phyloP scores from a whole-genome alignment of 495 filamentous ascomycete genomes.

The Neurospora sp. region DNA sequence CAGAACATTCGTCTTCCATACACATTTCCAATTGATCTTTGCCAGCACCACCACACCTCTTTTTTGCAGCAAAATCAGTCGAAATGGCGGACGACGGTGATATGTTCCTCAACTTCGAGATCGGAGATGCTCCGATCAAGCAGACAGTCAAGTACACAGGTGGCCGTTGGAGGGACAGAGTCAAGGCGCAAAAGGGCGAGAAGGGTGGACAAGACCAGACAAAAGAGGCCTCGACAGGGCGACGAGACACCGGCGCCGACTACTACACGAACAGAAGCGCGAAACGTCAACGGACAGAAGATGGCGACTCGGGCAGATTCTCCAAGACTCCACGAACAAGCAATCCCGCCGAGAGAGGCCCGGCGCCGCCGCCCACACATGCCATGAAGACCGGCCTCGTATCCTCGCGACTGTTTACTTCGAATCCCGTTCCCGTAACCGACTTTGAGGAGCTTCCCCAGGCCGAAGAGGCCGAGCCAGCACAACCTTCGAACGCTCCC shows the following conservation, averaged over 20 bases:
- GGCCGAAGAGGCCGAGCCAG: constrained; percentile 36
- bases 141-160: constrained; percentile 67
- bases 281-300: constrained; percentile 33
- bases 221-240: constrained; percentile 1
- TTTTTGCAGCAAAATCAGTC: background rate
- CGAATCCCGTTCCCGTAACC: constrained; percentile 62
- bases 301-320: constrained; percentile 11
- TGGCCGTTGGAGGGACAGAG: constrained; percentile 81
- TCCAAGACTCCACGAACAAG: constrained; percentile 11
- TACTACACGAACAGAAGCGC: constrained; percentile 19
- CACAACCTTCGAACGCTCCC: constrained; percentile 89
- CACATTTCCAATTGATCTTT: background rate
- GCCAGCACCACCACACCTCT: background rate
- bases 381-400: constrained; percentile 39
- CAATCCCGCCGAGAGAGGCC: constrained; percentile 8
- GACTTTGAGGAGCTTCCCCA: constrained; percentile 33
- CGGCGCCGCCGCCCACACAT: constrained; percentile 13
- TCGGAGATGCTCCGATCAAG: constrained; percentile 51
- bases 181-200: constrained; percentile 65
- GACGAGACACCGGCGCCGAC: constrained; percentile 11
- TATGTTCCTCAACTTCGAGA: constrained; percentile 84
- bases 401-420: constrained; percentile 84
- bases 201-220: constrained; percentile 23
- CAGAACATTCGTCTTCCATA: background rate
- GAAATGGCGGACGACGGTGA: constrained; percentile 81